phyloP scores from a whole-genome alignment of 2,329 filamentous ascomycete species.

The Trichoderma simmonsii region DNA sequence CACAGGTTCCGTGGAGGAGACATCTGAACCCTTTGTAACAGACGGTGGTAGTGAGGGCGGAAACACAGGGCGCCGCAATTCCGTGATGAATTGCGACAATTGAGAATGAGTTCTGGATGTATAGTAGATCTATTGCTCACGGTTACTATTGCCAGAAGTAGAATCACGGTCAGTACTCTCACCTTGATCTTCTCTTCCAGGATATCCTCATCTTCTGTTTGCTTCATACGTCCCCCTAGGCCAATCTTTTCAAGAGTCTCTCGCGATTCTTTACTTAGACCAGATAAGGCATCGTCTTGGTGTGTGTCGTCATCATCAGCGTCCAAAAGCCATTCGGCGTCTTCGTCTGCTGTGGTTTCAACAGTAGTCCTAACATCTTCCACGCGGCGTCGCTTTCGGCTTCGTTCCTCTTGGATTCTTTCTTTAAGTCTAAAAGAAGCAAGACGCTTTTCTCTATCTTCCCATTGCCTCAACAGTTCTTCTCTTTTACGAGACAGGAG shows the following conservation, averaged over 20 bases:
- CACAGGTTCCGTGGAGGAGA: slow-evolving; percentile 42
- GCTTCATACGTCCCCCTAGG: slow-evolving; percentile 37
- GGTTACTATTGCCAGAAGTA: slow-evolving; percentile 30
- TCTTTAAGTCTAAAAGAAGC: slow-evolving; percentile 62
- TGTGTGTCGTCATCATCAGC: slow-evolving; percentile 48
- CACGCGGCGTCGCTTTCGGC: slow-evolving; percentile 45
- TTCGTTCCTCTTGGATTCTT: slow-evolving; percentile 52
- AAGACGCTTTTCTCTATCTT: slow-evolving; percentile 71
- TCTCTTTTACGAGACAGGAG: slow-evolving; percentile 65
- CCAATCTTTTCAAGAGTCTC: slow-evolving; percentile 68
- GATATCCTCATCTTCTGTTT: slow-evolving; percentile 43
- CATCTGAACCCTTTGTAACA: slow-evolving; percentile 29
- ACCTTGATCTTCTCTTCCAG: slow-evolving; percentile 67
- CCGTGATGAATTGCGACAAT: slow-evolving; percentile 80
- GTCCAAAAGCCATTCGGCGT: slow-evolving; percentile 71
- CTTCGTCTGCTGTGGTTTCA: slow-evolving; percentile 45
- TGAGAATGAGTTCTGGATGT: slow-evolving; percentile 93
- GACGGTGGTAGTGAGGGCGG: slow-evolving; percentile 63
- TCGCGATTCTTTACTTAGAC: slow-evolving; percentile 71
- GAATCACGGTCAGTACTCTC: slow-evolving; percentile 20
- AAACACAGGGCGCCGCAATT: slow-evolving; percentile 74
- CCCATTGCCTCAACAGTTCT: slow-evolving; percentile 62
- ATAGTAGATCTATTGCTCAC: slow-evolving; percentile 66
- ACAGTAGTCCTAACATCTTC: slow-evolving; percentile 32
- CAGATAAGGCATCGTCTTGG: slow-evolving; percentile 42